Percentiles rank a stretch among this genome's conserved stretches.
Conservation (phyloP, 164 flowering plant species). For the Stephania cephalantha region DNA sequence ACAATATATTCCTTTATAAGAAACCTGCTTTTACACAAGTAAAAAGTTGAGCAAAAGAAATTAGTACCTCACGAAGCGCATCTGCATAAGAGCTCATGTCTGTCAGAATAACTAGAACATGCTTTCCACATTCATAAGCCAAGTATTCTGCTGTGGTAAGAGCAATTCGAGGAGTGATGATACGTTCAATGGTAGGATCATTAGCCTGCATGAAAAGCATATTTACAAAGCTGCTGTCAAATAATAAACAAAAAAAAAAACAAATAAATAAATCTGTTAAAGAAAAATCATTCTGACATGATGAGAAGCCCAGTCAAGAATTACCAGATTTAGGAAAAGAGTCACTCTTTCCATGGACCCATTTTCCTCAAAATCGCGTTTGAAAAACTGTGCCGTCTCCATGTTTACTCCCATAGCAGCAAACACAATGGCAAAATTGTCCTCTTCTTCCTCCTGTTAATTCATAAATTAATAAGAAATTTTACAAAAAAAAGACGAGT, state of each 20-base stretch:
- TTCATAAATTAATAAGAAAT: neutral
- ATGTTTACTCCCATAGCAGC: slow-evolving; percentile 99
- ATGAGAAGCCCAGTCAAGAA: neutral
- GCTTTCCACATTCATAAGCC: slow-evolving; percentile 99
- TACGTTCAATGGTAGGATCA: slow-evolving; percentile 97
- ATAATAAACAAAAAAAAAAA: neutral
- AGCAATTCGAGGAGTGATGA: slow-evolving; percentile 94
- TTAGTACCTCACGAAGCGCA: slow-evolving; percentile 90
- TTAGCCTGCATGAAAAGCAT: slow-evolving; percentile 57
- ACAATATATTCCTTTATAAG: neutral
- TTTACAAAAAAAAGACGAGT: neutral
- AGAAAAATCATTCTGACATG: neutral
- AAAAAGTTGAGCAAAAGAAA: neutral
- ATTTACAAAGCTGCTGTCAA: neutral
- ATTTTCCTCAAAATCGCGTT: slow-evolving; percentile 98
- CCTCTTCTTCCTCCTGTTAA: slow-evolving; percentile 74
- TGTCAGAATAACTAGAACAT: slow-evolving; percentile 88
- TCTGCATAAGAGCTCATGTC: slow-evolving; percentile 99
- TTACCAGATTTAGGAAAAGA: slow-evolving; percentile 87
- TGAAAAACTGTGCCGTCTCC: slow-evolving; percentile 98
- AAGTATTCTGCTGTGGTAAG: slow-evolving; percentile 95
- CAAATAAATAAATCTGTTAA: neutral
- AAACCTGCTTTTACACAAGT: too few relatives aligned
- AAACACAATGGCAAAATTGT: slow-evolving; percentile 98
- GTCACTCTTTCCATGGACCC: slow-evolving; percentile 99